phyloP scores from a whole-genome alignment of 768 basidiomycete genomes.

The Epithele typhae region DNA sequence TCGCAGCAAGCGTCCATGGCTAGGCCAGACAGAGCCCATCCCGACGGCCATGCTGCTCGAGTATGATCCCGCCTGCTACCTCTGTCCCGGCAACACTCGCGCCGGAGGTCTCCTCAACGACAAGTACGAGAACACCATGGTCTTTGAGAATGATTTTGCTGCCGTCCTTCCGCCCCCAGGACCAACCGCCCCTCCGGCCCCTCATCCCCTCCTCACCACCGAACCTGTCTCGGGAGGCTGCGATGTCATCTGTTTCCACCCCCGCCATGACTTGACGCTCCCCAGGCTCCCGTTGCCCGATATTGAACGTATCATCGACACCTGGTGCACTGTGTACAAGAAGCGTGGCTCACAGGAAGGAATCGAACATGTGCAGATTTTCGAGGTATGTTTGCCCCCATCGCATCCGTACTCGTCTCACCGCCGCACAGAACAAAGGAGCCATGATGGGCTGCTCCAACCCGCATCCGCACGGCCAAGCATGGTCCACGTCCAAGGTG shows the following conservation, averaged over 20 bases:
- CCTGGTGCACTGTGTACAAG: conserved; percentile 69
- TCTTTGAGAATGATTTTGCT: conserved; percentile 82
- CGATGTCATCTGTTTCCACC: conserved; percentile 85
- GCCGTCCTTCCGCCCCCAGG: conserved; percentile 66
- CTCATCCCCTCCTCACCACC: conserved; percentile 57
- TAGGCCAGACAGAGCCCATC: conserved; percentile 75
- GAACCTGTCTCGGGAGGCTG: conserved; percentile 79
- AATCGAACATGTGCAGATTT: conserved; percentile 82
- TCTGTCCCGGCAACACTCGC: conserved; percentile 82
- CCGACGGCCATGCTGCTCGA: conserved; percentile 47
- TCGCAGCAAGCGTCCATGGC: conserved; percentile 88
- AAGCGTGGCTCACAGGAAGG: conserved; percentile 58
- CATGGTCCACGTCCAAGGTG: conserved; percentile 73
- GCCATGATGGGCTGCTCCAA: conserved; percentile 95
- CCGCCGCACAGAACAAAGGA: conserved; percentile 49
- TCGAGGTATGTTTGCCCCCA: conserved; percentile 54
- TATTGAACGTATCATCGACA: conserved; percentile 60
- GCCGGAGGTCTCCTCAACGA: conserved; percentile 70
- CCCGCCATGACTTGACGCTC: conserved; percentile 80
- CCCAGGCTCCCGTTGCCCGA: conserved; percentile 56
- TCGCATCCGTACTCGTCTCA: background rate
- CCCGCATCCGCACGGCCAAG: conserved; percentile 91
- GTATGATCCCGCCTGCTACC: conserved; percentile 74
- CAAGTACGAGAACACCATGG: conserved; percentile 58
- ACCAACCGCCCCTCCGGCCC: conserved; percentile 44